phyloP scores from a whole-genome alignment of 805 yeast species.

The Candida orba region DNA sequence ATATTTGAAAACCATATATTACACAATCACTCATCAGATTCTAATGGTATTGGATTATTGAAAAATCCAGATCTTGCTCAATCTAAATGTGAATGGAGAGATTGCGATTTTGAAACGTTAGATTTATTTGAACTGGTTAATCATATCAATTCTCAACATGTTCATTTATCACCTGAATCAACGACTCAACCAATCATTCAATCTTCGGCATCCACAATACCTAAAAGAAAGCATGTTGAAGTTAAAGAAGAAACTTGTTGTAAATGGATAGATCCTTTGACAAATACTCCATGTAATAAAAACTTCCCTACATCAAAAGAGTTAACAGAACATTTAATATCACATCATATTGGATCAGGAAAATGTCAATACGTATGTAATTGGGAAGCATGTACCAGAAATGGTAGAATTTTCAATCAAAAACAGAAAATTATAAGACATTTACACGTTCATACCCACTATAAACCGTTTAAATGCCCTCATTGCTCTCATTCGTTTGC shows the following conservation, averaged over 20 bases:
- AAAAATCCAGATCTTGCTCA: constrained; percentile 1
- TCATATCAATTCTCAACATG: constrained; percentile 48
- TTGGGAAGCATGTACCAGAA: constrained; percentile 75
- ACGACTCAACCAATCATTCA: background rate
- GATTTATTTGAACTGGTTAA: constrained; percentile 47
- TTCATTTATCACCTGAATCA: background rate
- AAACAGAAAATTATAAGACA: constrained; percentile 84
- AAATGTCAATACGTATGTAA: constrained; percentile 59
- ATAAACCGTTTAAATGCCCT: constrained; percentile 70
- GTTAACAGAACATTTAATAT: constrained; percentile 64
- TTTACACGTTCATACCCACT: constrained; percentile 79
- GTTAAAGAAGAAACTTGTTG: constrained; percentile 15
- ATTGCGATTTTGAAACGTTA: constrained; percentile 53
- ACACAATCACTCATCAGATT: constrained; percentile 6
- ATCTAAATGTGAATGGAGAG: constrained; percentile 61
- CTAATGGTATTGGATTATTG: constrained; percentile 6
- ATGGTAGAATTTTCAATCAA: constrained; percentile 59
- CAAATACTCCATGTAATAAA: constrained; percentile 34
- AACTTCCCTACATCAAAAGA: constrained; percentile 47
- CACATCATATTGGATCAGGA: constrained; percentile 68
- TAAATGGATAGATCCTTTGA: constrained; percentile 15
- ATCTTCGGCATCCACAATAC: too few relatives aligned
- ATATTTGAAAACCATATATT: constrained; percentile 41
- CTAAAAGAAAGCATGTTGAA: background rate
- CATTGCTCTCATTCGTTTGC: constrained; percentile 69